Conservation (phyloP, 257 asterid genomes). For the Solanum sparsipilum region DNA sequence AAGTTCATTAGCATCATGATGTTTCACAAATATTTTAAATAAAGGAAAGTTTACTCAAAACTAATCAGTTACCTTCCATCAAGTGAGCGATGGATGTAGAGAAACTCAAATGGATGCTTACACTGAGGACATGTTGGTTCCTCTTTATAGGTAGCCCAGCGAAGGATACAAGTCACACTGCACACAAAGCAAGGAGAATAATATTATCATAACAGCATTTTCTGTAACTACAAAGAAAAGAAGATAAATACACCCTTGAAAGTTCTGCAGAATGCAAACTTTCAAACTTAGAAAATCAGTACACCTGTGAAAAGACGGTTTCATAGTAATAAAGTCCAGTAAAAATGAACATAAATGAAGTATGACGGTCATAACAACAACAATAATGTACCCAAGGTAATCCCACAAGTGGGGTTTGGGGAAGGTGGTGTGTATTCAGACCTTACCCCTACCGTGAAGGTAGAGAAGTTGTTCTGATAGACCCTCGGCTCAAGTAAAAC, state of each 20-base stretch:
- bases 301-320: not conserved
- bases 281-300: not conserved
- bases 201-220: not conserved
- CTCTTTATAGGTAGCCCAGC: conserved; percentile 83
- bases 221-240: not conserved
- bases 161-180: conserved; percentile 84
- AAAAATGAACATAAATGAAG: not conserved
- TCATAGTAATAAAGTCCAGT: not conserved
- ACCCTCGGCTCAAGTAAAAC: not conserved
- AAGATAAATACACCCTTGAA: not conserved
- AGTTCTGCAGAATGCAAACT: not conserved
- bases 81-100: conserved; percentile 71
- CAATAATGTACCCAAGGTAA: not conserved
- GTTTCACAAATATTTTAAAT: not conserved
- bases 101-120: conserved; percentile 70
- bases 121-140: conserved; percentile 91
- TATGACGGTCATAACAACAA: not conserved
- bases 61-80: conserved; percentile 66
- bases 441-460: not conserved
- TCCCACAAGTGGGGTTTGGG: not conserved
- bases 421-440: not conserved
- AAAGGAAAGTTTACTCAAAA: not conserved
- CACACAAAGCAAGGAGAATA: conserved; percentile 3
- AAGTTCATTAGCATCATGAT: not conserved
- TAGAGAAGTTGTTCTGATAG: not conserved